Percentiles rank a stretch among this genome's conserved stretches.
phyloP scores from a whole-genome alignment of 2,329 filamentous ascomycete genomes.

The Paecilomyces variotii region DNA sequence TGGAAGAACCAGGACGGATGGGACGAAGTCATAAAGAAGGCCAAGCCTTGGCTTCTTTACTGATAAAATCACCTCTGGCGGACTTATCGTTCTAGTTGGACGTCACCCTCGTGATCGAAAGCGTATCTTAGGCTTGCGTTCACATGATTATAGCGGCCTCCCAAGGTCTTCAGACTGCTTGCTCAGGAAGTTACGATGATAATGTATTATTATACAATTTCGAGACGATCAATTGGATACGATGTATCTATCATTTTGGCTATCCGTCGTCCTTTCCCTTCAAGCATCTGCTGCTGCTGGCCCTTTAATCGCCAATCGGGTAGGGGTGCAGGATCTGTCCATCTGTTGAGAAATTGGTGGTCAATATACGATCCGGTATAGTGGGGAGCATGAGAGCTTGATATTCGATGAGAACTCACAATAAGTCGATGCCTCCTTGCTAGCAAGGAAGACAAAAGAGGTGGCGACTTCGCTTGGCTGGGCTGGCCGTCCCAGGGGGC shows the following conservation, averaged over 20 bases:
- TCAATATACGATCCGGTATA: background rate
- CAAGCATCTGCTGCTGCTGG: background rate
- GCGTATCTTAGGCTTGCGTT: background rate
- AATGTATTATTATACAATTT: background rate
- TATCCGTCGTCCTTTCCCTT: background rate
- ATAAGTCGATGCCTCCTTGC: constrained; percentile 24
- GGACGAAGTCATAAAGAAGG: constrained; percentile 25
- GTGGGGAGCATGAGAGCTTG: background rate
- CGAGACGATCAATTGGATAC: background rate
- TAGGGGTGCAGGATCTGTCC: constrained; percentile 29
- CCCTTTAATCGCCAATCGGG: constrained; percentile 23
- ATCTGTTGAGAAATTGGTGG: constrained; percentile 12
- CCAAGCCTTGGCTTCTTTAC: constrained; percentile 29
- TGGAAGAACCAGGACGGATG: constrained; percentile 31
- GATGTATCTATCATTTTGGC: background rate
- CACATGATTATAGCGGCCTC: background rate
- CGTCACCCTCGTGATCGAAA: background rate
- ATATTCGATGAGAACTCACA: constrained; percentile 17
- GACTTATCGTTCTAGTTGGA: background rate
- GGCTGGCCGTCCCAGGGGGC: constrained; percentile 25
- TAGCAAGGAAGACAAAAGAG: constrained; percentile 33
- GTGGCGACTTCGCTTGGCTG: constrained; percentile 33
- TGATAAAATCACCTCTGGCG: constrained; percentile 7
- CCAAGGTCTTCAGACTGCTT: background rate
- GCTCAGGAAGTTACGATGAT: background rate